Percentiles rank a stretch among this genome's conserved stretches.
phyloP scores from a whole-genome alignment of 495 filamentous ascomycete genomes.

The Lasiosphaeria miniovina region DNA sequence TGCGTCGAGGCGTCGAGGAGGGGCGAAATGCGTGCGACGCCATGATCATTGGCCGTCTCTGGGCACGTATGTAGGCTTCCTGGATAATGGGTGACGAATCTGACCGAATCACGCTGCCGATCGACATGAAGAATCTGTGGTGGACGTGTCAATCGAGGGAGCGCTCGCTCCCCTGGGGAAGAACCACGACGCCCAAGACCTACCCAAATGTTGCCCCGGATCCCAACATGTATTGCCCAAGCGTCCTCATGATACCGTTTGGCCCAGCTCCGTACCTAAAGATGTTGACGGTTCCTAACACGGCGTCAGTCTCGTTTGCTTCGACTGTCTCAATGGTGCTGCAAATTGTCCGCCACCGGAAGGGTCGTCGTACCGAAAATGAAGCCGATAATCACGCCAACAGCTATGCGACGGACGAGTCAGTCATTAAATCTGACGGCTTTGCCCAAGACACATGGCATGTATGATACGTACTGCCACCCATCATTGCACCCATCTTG shows the following conservation, averaged over 20 bases:
- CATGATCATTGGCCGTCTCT: constrained; percentile 62
- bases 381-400: constrained; percentile 94
- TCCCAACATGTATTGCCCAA: constrained; percentile 97
- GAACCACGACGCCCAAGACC: constrained; percentile 7
- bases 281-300: constrained; percentile 81
- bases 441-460: neutral
- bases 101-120: constrained; percentile 91
- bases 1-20: constrained; percentile 12
- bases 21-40: constrained; percentile 47
- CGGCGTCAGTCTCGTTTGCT: constrained; percentile 21
- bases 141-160: constrained; percentile 2
- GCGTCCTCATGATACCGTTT: constrained; percentile 86
- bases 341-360: neutral
- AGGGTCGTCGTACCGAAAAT: constrained; percentile 72
- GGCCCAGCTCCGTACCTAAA: constrained; percentile 90
- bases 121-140: constrained; percentile 94
- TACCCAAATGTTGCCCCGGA: constrained; percentile 97
- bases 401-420: constrained; percentile 55
- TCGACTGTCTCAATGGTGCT: neutral
- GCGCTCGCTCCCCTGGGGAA: neutral
- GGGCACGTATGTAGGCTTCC: constrained; percentile 59
- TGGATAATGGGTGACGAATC: constrained; percentile 63
- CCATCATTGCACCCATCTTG: constrained; percentile 98
- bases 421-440: neutral
- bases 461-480: constrained; percentile 68